These are phyloP conservation scores for Phaeophleospora eucalypticola DNA, from an alignment of 2,329 filamentous ascomycete species.

Conservation along the genomic window DNA sequence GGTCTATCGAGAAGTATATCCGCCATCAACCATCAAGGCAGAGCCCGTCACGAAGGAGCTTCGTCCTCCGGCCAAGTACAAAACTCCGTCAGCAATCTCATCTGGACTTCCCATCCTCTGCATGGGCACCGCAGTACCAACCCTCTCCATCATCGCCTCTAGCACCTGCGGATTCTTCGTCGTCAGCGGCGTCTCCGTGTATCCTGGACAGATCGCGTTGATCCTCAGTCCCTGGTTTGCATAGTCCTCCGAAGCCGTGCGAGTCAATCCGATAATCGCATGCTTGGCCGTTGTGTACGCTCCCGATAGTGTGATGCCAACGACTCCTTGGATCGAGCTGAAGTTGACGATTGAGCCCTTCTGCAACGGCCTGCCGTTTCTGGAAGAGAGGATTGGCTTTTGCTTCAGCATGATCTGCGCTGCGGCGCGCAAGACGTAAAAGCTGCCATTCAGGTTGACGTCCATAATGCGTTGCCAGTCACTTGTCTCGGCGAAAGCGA, in stretches of 20 bases:
- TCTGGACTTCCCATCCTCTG: background rate
- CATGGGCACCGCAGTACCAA: slow-evolving; percentile 22
- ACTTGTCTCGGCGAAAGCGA: slow-evolving; percentile 34
- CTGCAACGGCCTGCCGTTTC: slow-evolving; percentile 35
- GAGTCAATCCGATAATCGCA: slow-evolving; percentile 2
- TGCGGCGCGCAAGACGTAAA: slow-evolving; percentile 3
- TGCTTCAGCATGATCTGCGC: background rate
- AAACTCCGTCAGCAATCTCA: slow-evolving; percentile 6
- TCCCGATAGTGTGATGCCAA: background rate
- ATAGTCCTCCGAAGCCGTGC: slow-evolving; percentile 23
- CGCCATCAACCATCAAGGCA: background rate
- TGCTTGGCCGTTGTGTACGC: slow-evolving; percentile 3
- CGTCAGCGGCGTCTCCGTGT: slow-evolving; percentile 15
- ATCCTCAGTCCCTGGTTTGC: slow-evolving; percentile 38
- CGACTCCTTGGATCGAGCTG: background rate
- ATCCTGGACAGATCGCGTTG: slow-evolving; percentile 34
- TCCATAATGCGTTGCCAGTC: background rate
- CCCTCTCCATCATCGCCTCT: slow-evolving; percentile 28
- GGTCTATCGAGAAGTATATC: too few relatives aligned
- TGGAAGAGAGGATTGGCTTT: slow-evolving; percentile 32
- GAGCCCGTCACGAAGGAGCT: background rate
- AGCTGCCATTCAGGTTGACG: slow-evolving; percentile 3
- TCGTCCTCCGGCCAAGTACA: slow-evolving; percentile 9
- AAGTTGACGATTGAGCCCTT: slow-evolving; percentile 38
- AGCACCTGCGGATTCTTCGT: slow-evolving; percentile 16